Percentiles rank a stretch among this genome's conserved stretches.
Conservation (phyloP, 768 basidiomycete genomes). For the Mycena galopus region DNA sequence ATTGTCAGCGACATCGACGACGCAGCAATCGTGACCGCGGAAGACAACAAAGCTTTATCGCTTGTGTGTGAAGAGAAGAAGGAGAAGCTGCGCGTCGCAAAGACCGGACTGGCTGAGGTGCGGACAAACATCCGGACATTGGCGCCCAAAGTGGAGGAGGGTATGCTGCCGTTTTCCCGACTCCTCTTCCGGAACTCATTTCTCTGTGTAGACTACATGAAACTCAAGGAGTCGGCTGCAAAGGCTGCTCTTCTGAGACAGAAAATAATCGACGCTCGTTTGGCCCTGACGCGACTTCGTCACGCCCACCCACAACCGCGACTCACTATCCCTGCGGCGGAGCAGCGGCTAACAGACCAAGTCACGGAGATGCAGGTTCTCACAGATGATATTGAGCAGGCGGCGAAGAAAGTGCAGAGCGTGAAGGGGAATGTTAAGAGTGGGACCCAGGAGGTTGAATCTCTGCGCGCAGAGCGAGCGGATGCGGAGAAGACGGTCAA, state of each 20-base stretch:
- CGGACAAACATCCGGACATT: constrained; percentile 72
- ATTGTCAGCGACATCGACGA: constrained; percentile 90
- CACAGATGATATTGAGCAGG: constrained; percentile 70
- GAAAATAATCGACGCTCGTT: constrained; percentile 86
- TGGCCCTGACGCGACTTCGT: constrained; percentile 83
- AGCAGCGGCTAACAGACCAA: constrained; percentile 79
- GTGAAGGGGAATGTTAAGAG: constrained; percentile 75
- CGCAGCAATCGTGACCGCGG: constrained; percentile 76
- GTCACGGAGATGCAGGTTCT: constrained; percentile 85
- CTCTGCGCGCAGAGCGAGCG: constrained; percentile 68
- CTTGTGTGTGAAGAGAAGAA: constrained; percentile 79
- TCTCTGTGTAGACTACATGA: constrained; percentile 65
- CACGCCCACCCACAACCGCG: constrained; percentile 86
- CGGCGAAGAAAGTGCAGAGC: constrained; percentile 63
- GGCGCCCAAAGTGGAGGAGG: constrained; percentile 78
- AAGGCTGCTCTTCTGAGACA: constrained; percentile 74
- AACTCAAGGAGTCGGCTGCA: constrained; percentile 63
- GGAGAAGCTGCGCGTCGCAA: constrained; percentile 71
- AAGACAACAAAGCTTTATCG: constrained; percentile 79
- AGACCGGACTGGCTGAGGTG: constrained; percentile 71
- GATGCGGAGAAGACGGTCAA: constrained; percentile 80
- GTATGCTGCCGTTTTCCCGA: constrained; percentile 47
- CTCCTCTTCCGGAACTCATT: neutral
- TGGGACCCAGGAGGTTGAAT: constrained; percentile 68
- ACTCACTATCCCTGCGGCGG: constrained; percentile 81